Percentiles rank a stretch among this genome's conserved stretches.
Evolutionary conservation across 2,329 filamentous ascomycete species (phyloP).

Genomic region (Cercospora nicotianae): DNA sequence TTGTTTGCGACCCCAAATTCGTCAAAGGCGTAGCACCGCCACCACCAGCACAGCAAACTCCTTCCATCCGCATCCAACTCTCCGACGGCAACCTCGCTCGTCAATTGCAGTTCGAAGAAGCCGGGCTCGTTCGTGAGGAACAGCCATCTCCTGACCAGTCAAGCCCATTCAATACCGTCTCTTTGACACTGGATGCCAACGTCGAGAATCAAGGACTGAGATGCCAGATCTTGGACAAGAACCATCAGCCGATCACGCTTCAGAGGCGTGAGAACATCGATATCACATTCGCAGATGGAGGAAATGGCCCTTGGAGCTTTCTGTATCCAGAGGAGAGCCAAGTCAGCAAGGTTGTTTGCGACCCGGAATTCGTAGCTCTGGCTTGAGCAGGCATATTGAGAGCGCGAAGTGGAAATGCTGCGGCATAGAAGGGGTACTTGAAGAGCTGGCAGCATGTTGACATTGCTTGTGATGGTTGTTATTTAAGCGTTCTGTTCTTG

Average conservation of each 20-base stretch:
- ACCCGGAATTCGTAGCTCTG: constrained; percentile 3
- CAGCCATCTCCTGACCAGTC: constrained; percentile 8
- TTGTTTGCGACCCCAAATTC: constrained; percentile 22
- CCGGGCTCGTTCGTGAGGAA: constrained; percentile 14
- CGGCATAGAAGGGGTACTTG: too few species aligned
- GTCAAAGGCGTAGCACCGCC: constrained; percentile 2
- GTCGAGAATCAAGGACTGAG: constrained; percentile 17
- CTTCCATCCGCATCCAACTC: constrained; percentile 16
- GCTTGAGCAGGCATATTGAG: neutral
- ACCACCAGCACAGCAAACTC: neutral
- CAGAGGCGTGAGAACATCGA: constrained; percentile 18
- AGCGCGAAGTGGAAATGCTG: neutral
- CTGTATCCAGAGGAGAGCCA: constrained; percentile 12
- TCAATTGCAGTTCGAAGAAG: constrained; percentile 13
- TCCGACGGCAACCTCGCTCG: constrained; percentile 20
- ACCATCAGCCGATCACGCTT: constrained; percentile 12
- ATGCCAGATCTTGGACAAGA: constrained; percentile 18
- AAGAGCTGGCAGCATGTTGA: too few species aligned
- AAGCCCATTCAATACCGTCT: constrained; percentile 17
- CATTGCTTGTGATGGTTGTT: too few species aligned
- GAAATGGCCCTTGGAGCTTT: constrained; percentile 16
- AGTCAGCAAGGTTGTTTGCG: constrained; percentile 18
- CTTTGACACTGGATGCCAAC: constrained; percentile 11
- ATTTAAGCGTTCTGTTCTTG: neutral
- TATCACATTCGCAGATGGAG: constrained; percentile 20